Percentiles rank a stretch among this genome's conserved stretches.
Evolutionary conservation across 179 eudicot genomes (phyloP).

Genomic region (Silene vulgaris): DNA sequence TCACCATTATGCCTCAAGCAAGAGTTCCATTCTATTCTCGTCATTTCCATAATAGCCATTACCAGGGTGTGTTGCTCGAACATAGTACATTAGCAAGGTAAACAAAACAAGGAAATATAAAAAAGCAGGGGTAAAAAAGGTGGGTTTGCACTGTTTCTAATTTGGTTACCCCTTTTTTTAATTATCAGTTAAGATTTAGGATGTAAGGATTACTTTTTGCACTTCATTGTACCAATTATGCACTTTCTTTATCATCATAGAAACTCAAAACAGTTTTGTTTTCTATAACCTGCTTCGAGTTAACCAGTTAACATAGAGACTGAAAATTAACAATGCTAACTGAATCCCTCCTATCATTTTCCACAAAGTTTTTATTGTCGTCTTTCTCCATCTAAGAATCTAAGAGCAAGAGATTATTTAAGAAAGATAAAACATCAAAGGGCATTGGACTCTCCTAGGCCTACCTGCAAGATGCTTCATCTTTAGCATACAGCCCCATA

Average conservation of each 20-base stretch:
- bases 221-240: background rate
- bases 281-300: background rate
- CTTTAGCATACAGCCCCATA: background rate
- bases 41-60: background rate
- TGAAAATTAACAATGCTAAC: constrained; percentile 3
- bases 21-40: background rate
- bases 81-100: background rate
- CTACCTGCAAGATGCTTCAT: background rate
- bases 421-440: constrained; percentile 4
- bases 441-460: background rate
- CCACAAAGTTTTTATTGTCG: background rate
- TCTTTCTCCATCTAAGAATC: background rate
- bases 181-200: background rate
- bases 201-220: background rate
- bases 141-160: background rate
- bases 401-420: background rate
- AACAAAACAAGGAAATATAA: background rate
- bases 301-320: background rate
- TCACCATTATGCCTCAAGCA: background rate
- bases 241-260: background rate
- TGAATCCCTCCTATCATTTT: background rate
- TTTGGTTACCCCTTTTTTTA: background rate
- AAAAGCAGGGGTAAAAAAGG: background rate
- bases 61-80: background rate
- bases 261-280: background rate